Evolutionary conservation across 2,329 filamentous ascomycete species (phyloP), one percentile per base, ranked within the genome.

Genomic region (Tolypocladium tundrense): DNA sequence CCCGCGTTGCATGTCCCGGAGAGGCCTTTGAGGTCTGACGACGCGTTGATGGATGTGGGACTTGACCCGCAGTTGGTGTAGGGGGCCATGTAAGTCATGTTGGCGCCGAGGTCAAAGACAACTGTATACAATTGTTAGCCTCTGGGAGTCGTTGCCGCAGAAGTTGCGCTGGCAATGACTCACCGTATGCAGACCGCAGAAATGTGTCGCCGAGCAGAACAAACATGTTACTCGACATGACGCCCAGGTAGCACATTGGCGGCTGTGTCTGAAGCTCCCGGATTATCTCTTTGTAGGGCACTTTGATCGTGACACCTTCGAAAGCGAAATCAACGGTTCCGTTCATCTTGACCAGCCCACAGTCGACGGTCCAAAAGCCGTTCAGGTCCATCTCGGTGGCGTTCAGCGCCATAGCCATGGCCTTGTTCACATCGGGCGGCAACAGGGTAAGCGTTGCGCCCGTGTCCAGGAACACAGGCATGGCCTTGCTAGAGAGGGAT

Each of bases 371-470:
- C 66, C 74, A 82, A 68, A 77, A 81, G 59, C 74, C 77, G 59
- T 71, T 73, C 53, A 60, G 57, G 61, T 75, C 74, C 54, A 71
- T 63, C 1, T 65, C 64, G 0, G 67, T 58, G 3, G 75, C 74
- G 13, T 77, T 79, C 57, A 85, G 78, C 61, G 80, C 77, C 27
- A 69, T 65, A 24, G 78, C 78, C 39, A 85, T 77, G 48, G 65
- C 61, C n/a, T 71, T 65, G 48, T 80, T 80, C 39, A 90, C 71
- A 24, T 69, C 67, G 57, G 80, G 72, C 1, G 88, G 88, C 1
- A 91, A 75, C 57, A 89, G 81, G 54, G 82, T 87, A 65, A 89
- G 75, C 16, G 85, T 88, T 31, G 84, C 85, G 8, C 88, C 88
- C 33, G 84, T 88, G 71, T 91, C 88, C 50, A 90, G 78, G 56